Base-by-base conservation (phyloP, 2,329 filamentous ascomycete genomes). In the Epichloe sylvatica region DNA sequence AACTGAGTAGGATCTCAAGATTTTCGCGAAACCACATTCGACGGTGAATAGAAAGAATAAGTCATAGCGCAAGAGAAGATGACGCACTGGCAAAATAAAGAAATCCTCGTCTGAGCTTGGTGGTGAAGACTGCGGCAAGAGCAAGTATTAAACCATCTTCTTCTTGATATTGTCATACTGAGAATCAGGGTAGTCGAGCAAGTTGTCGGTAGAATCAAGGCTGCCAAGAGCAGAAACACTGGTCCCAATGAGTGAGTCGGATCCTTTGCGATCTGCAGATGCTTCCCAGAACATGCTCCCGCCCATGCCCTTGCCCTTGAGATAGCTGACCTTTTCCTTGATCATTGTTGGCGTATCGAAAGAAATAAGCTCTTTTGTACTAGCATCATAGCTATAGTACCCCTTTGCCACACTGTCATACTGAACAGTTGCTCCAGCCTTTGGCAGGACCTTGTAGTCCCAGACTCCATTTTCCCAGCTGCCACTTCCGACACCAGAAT, bases 211-310 rank as follows among this genome's bases (percentile, higher is more conserved):
- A 19, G 62, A 62, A 45, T 78, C 73, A 5, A 78, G 60, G 7
- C 59, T 61, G 6, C 64, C 64, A 2, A 64, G 57, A 4, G 67
- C 66, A n/a, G 69, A 69, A 13, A 73, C 64, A 3, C 58, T 63
- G 5, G 73, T 73, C 36, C 63, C 60, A 50, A 85, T 81, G 57
- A 92, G 67, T 55, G 80, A 85, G 3, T 74, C 72, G 11, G 64
- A 65, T 17, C 74, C 78, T 4, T 59, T 71, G 58, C 75, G 75
- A 62, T 94, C 87, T 7, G 74, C 80, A 53, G 80, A 86, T 15
- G 77, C 80, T 63, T 92, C 86, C 86, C 86, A 94, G 76, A 86
- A 94, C 85, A 92, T 91, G 33, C 77, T 80, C 23, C 86, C 87
- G 3, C 81, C 86, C 1, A 92, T 71, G 0, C 78, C 74, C 49